Base-by-base conservation (phyloP, 202 grass and related monocot species). In the Tripidium arundinaceum region DNA sequence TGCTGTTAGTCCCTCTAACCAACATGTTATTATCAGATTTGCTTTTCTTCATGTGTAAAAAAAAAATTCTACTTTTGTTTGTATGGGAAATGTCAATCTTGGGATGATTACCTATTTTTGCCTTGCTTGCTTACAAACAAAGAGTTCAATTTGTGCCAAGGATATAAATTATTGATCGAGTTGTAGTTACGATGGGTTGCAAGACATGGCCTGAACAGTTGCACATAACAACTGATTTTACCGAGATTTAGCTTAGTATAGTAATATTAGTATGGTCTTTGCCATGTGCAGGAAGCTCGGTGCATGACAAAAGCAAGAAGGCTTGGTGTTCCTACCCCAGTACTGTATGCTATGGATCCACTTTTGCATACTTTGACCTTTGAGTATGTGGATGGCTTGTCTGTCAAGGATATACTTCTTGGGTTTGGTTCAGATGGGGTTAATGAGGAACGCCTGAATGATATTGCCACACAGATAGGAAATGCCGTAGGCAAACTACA, bases 281-380 rank as follows among this genome's bases (percentile, higher is more conserved):
- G 65, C 38, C 14, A 74, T 75, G 3, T 67, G 41, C 79, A 98
- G 94, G 94, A 98, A 88, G 94, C 90, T 88, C 87, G n/a, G 62
- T 94, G 94, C 92, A 94, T 93, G 84, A 98, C 92, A 79, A 98
- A 98, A 92, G 90, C 94, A 76, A 92, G 94, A 75, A 68, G 76
- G 70, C 88, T 98, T 84, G 94, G 92, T 84, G 92, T 98, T 83
- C 82, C 90, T 69, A 94, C 94, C 55, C 94, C 94, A 68, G 91
- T 89, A 82, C 79, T 98, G 24, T 98, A 94, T 93, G 94, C 87
- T 42, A 59, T 94, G n/a, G 92, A 98, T 38, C 86, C 92, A 40
- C 27, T 92, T 80, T 62, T 75, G 31, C 91, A 93, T 92, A 92
- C 94, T 70, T 83, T 94, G 80, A 98, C 91, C n/a, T n/a, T n/a